Evolutionary conservation across 352 stramenopile species (phyloP).

Genomic region (Phytophthora meadii): DNA sequence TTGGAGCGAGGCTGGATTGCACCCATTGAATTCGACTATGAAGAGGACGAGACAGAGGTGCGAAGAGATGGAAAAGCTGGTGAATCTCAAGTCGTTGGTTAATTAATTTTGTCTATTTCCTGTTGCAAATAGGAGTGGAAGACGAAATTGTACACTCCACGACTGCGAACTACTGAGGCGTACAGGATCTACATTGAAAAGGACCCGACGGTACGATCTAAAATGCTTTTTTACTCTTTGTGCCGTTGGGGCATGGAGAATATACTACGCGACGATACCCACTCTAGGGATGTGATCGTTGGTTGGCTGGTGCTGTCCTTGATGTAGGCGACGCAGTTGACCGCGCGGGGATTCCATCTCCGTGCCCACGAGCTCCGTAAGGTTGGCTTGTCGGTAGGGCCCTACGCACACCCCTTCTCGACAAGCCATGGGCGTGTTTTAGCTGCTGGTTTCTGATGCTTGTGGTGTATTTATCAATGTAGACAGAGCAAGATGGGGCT

Average conservation of each 20-base stretch:
- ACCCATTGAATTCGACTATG: slow-evolving; percentile 59
- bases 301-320: slow-evolving; percentile 37
- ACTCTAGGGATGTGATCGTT: slow-evolving; percentile 34
- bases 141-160: slow-evolving; percentile 61
- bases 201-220: slow-evolving; percentile 56
- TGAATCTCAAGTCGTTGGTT: not conserved
- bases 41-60: slow-evolving; percentile 56
- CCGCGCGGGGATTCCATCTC: slow-evolving; percentile 35
- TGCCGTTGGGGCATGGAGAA: slow-evolving; percentile 21
- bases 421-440: slow-evolving; percentile 11
- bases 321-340: slow-evolving; percentile 48
- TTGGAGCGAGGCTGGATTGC: slow-evolving; percentile 69
- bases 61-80: not conserved
- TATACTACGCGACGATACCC: slow-evolving; percentile 32
- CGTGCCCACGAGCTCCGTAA: slow-evolving; percentile 35
- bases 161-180: slow-evolving; percentile 71
- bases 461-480: not conserved
- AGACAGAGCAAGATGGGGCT: slow-evolving; percentile 25
- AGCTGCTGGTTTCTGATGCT: slow-evolving; percentile 14
- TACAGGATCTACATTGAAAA: slow-evolving; percentile 89
- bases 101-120: not conserved
- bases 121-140: slow-evolving; percentile 45
- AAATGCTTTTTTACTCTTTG: slow-evolving; percentile 1
- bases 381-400: slow-evolving; percentile 46
- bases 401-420: slow-evolving; percentile 15